These are phyloP conservation scores for Anisogramma anomala DNA, from an alignment of 2,329 filamentous ascomycete species.

Conservation along the genomic window DNA sequence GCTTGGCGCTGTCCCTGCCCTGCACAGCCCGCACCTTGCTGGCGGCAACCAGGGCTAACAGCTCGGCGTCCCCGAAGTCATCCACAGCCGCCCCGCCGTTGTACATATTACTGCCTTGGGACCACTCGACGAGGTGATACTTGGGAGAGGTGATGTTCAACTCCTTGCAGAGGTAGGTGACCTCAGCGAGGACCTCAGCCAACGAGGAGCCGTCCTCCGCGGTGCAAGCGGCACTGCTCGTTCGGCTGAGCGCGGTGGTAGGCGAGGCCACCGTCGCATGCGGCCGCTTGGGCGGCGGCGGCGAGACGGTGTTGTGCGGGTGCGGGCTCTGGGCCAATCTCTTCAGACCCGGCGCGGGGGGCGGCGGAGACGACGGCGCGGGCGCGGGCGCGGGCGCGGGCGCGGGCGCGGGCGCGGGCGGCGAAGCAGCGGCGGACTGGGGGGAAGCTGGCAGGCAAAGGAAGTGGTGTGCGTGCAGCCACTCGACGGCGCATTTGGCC, in stretches of 20 bases:
- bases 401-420: slow-evolving; percentile 20
- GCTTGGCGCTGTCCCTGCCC: slow-evolving; percentile 26
- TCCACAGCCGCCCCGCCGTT: slow-evolving; percentile 21
- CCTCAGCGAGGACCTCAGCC: neutral
- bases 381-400: slow-evolving; percentile 22
- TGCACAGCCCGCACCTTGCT: slow-evolving; percentile 25
- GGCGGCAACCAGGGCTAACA: slow-evolving; percentile 21
- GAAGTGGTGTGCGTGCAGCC: slow-evolving; percentile 21
- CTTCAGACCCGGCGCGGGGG: neutral
- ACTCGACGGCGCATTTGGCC: slow-evolving; percentile 35
- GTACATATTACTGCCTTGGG: slow-evolving; percentile 25
- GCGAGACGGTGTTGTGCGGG: neutral
- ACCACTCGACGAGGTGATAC: slow-evolving; percentile 21
- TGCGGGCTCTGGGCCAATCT: neutral
- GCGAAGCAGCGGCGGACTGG: slow-evolving; percentile 12
- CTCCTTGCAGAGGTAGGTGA: slow-evolving; percentile 20
- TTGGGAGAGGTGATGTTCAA: slow-evolving; percentile 25
- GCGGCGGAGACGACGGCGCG: neutral
- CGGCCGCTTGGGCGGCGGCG: slow-evolving; percentile 8
- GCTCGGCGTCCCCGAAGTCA: slow-evolving; percentile 22
- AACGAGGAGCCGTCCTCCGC: slow-evolving; percentile 8
- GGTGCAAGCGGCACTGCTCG: neutral
- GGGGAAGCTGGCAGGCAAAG: neutral
- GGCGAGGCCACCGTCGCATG: neutral
- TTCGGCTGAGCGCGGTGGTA: too few species aligned